Base-by-base conservation (phyloP, 305 asterid genomes). In the Fraxinus greggii region DNA sequence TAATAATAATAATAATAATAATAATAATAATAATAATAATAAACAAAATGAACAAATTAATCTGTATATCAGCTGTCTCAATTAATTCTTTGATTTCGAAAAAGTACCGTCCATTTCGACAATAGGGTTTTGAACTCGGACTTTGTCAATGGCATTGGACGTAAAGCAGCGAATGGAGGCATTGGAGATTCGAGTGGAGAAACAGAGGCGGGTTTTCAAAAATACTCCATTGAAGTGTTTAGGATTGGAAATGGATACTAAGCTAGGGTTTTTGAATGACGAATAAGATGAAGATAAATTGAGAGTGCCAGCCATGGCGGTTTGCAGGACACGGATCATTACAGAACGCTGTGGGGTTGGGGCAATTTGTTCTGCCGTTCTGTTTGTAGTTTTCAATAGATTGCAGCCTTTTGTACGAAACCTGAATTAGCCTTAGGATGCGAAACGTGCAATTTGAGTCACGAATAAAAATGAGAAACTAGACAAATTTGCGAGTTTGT, bases 81-180 rank as follows among this genome's bases (percentile, higher is more conserved):
- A 65, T 61, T 23, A 61, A 61, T 61, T 19, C 70, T 61, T 61
- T 61, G 7, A 23, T 76, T 33, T 51, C 1, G 8, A 31, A 69
- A 70, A 78, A 13, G 81, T 81, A 95, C 98, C 98, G 80, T 95
- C 98, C 98, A 95, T 95, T 85, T 95, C 98, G 26, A 93, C 98
- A n/a, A 95, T 83, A 15, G 98, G 98, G 51, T 92, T 93, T 85
- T 90, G 90, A 54, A 95, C 98, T 79, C 81, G 91, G 80, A 94
- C 83, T 88, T 89, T 93, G 67, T 88, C 92, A 74, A 77, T 76
- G 67, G 90, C 83, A 65, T 82, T 79, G 29, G 85, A 77, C 69
- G 93, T 88, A 86, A 87, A 93, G 85, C 96, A 92, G 29, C 97
- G 98, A 81, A 89, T 1, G 48, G 92, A 89, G 63, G 88, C 89